A percentile compares a stretch with the other conserved stretches of the same genome.
phyloP scores from a whole-genome alignment of 1,284 basidiomycete species.

The Sanghuangporus sanghuang region DNA sequence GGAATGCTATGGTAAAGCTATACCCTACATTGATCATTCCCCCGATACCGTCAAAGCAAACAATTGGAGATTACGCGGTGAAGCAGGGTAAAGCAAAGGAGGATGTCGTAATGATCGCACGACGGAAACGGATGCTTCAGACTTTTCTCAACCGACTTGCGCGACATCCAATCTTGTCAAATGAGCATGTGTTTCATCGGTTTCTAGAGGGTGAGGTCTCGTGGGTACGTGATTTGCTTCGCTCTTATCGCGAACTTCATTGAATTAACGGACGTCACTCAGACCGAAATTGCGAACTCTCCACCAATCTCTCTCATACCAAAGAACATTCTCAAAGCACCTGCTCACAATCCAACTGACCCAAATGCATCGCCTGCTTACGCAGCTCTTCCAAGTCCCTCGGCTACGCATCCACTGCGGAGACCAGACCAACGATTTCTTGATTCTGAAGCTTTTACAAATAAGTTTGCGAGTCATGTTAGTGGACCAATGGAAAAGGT shows the following conservation, averaged over 20 bases:
- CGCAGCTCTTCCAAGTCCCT: conserved; percentile 82
- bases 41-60: conserved; percentile 97
- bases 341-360: conserved; percentile 91
- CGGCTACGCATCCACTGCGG: conserved; percentile 79
- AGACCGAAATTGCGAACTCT: conserved; percentile 89
- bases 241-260: background rate
- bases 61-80: conserved; percentile 92
- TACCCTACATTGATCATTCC: conserved; percentile 98
- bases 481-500: conserved; percentile 94
- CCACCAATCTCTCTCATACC: conserved; percentile 88
- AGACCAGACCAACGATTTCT: conserved; percentile 91
- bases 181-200: conserved; percentile 91
- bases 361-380: conserved; percentile 72
- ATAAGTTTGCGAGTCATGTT: conserved; percentile 92
- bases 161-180: conserved; percentile 88
- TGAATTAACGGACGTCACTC: conserved; percentile 5
- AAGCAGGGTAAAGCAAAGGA: conserved; percentile 98
- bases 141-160: conserved; percentile 90
- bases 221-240: conserved; percentile 59
- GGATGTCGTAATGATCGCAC: conserved; percentile 87
- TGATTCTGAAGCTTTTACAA: conserved; percentile 95
- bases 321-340: conserved; percentile 94
- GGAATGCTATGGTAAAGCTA: conserved; percentile 77
- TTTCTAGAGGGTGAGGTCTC: conserved; percentile 95
- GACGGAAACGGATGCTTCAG: conserved; percentile 91